Evolutionary conservation across 2,329 filamentous ascomycete species (phyloP).

Genomic region (Macrophomina phaseolina): DNA sequence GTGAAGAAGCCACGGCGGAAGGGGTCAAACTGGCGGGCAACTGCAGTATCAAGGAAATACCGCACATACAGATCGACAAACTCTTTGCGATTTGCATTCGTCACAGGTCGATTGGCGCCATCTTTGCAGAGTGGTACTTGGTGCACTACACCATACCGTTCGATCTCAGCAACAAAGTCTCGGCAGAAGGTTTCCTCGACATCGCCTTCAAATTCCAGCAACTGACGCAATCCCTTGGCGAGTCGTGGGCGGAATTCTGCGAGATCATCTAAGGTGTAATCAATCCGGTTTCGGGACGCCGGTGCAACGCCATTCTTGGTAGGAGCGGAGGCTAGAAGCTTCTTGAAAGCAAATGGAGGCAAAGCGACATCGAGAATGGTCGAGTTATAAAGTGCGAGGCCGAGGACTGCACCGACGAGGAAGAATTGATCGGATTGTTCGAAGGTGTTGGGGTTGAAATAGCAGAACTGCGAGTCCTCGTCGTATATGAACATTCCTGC

Average conservation of each 20-base stretch:
- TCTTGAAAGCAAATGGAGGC: conserved; percentile 87
- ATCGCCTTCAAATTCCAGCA: conserved; percentile 84
- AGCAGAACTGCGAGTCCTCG: conserved; percentile 87
- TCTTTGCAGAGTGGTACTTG: conserved; percentile 74
- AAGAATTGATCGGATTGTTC: conserved; percentile 93
- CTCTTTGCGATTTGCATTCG: conserved; percentile 81
- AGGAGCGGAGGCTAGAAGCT: conserved; percentile 80
- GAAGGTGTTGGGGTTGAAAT: conserved; percentile 89
- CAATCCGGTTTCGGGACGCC: conserved; percentile 54
- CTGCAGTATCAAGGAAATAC: conserved; percentile 77
- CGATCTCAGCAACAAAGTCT: conserved; percentile 78
- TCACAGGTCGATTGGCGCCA: conserved; percentile 50
- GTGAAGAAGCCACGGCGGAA: conserved; percentile 95
- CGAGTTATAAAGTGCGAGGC: conserved; percentile 92
- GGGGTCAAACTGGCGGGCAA: conserved; percentile 84
- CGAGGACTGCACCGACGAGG: conserved; percentile 84
- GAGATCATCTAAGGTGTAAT: conserved; percentile 73
- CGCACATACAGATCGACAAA: conserved; percentile 86
- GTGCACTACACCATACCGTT: conserved; percentile 73
- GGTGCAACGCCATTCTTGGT: conserved; percentile 46
- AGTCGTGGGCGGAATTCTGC: conserved; percentile 80
- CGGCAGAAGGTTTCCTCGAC: conserved; percentile 80
- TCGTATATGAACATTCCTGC: conserved; percentile 93
- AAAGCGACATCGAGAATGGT: conserved; percentile 89
- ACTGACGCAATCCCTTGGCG: conserved; percentile 74